Evolutionary conservation across 1,284 basidiomycete species (phyloP), one percentile per base, ranked within the genome.

Genomic region (Trichosporon ovoides): DNA sequence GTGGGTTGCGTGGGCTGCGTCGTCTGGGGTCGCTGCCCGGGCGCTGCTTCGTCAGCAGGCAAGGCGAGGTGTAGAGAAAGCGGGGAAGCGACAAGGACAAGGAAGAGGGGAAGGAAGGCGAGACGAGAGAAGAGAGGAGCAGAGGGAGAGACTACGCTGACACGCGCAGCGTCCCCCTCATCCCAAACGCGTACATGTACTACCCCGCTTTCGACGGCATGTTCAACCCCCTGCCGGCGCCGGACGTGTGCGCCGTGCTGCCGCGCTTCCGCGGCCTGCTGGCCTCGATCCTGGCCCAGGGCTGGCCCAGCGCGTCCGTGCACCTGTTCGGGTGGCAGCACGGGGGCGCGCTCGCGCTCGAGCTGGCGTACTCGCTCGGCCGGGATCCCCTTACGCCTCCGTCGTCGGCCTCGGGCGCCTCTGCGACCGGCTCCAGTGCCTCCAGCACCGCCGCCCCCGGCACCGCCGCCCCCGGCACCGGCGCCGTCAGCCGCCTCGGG

Each of bases 271-370:
- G 75, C 2, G 77, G 73, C 11, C 77, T 87, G 20, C 64, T 91
- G 55, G 70, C 78, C 10, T 81, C 87, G 64, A 82, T 95, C 51
- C 79, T 78, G 2, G 61, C 62, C 9, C 50, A 58, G 0, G 68
- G 78, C 1, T 95, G 92, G 92, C 77, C 82, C 0, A 66, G 81
- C 0, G 65, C 82, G 6, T 79, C 82, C 18, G 86, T 96, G 19
- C 91, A 96, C 72, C 69, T 94, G 13, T 91, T 95, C 66, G 92
- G 92, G 5, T 96, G 91, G 67, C 90, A 83, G 0, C 92, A 96
- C 74, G 92, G 92, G 0, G 92, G 90, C 0, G 89, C 82, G 28
- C 83, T 91, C 35, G 88, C 84, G 2, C 82, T 83, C 1, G 91
- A 96, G 73, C 79, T 85, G 33, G 82, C 80, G 14, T 66, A 88